phyloP scores from a whole-genome alignment of 2,329 filamentous ascomycete genomes.

The Aspergillus pseudonomiae region DNA sequence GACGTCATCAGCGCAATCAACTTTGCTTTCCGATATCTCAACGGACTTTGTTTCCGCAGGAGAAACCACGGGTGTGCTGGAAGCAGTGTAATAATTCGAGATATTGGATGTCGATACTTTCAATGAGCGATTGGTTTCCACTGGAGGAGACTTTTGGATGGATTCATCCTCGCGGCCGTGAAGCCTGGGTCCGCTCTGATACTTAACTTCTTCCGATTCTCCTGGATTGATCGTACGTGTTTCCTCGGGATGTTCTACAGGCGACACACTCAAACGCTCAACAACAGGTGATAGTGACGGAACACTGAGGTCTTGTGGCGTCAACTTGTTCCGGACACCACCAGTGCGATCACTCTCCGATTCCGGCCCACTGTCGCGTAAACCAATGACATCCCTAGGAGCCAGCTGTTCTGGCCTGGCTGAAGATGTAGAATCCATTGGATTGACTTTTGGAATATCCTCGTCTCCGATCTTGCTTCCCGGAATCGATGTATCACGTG shows the following conservation, averaged over 20 bases:
- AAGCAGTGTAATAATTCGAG: slow-evolving; percentile 50
- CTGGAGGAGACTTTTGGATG: slow-evolving; percentile 27
- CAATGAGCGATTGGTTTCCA: slow-evolving; percentile 33
- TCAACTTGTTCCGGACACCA: slow-evolving; percentile 11
- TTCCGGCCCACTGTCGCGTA: slow-evolving; percentile 13
- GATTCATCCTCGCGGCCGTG: slow-evolving; percentile 27
- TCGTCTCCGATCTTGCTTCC: slow-evolving; percentile 42
- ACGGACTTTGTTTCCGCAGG: slow-evolving; percentile 30
- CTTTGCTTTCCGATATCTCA: slow-evolving; percentile 21
- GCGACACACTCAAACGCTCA: slow-evolving; percentile 25
- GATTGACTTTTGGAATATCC: slow-evolving; percentile 25
- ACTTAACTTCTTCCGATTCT: slow-evolving; percentile 12
- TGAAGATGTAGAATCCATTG: slow-evolving; percentile 23
- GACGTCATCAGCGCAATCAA: slow-evolving; percentile 22
- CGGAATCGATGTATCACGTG: slow-evolving; percentile 36
- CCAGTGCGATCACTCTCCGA: slow-evolving; percentile 10
- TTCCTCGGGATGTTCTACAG: slow-evolving; percentile 15
- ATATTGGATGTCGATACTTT: slow-evolving; percentile 40
- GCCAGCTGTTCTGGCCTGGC: slow-evolving; percentile 15
- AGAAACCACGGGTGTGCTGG: slow-evolving; percentile 44
- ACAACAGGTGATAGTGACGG: slow-evolving; percentile 31
- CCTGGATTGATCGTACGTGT: not conserved
- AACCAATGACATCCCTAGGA: slow-evolving; percentile 10
- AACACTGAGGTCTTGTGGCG: slow-evolving; percentile 16
- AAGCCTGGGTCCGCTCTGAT: slow-evolving; percentile 19